Evolutionary conservation across 176 grass and related monocot species (phyloP).

Genomic region (Hyparrhenia diplandra): DNA sequence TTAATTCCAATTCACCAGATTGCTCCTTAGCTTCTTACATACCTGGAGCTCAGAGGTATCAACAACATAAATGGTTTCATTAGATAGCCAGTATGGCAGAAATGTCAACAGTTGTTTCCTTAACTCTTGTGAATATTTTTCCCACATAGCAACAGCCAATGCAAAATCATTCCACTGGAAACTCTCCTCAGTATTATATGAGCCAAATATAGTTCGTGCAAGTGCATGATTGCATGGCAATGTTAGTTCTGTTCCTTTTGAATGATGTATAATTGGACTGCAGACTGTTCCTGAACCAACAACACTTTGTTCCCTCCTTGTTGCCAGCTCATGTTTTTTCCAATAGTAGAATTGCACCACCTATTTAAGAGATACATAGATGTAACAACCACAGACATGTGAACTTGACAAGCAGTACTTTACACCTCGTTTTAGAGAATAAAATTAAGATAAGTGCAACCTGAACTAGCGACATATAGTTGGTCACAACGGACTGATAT

Average conservation of each 20-base stretch:
- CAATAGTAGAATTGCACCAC: constrained; percentile 82
- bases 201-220: constrained; percentile 50
- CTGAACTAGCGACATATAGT: not conserved
- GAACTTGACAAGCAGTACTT: not conserved
- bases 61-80: constrained; percentile 50
- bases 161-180: constrained; percentile 62
- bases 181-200: constrained; percentile 15
- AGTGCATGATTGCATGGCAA: constrained; percentile 40
- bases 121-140: constrained; percentile 64
- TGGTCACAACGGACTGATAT: not conserved
- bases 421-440: not conserved
- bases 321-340: constrained; percentile 49
- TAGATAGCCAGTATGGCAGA: constrained; percentile 63
- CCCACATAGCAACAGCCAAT: constrained; percentile 47
- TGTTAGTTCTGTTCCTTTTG: constrained; percentile 42
- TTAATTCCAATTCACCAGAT: not conserved
- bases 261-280: constrained; percentile 16
- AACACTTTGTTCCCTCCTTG: constrained; percentile 27
- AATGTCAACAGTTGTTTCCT: constrained; percentile 36
- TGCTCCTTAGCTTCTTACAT: constrained; percentile 9
- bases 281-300: constrained; percentile 17
- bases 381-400: not conserved
- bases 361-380: constrained; percentile 34
- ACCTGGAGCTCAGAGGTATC: constrained; percentile 36
- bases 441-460: not conserved